Conservation (phyloP, 2,329 filamentous ascomycete species). For the Neonectria punicea region DNA sequence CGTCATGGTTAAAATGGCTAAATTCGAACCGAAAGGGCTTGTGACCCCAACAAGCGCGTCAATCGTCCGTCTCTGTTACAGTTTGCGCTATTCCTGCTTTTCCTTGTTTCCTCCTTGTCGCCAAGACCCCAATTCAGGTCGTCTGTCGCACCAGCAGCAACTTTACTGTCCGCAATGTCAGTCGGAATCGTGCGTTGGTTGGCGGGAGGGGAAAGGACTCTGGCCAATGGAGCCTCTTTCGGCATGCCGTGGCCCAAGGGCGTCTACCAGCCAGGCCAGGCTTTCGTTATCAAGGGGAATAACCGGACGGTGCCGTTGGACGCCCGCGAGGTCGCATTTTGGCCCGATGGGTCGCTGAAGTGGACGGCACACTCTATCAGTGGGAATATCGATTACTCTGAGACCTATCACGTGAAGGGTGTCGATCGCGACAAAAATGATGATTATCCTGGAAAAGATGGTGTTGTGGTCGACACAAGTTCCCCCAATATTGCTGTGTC, state of each 20-base stretch:
- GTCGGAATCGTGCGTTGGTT: conserved; percentile 26
- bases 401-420: conserved; percentile 53
- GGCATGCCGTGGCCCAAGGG: conserved; percentile 35
- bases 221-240: conserved; percentile 28
- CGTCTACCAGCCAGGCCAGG: conserved; percentile 23
- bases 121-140: background rate
- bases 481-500: conserved; percentile 1
- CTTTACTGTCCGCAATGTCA: conserved; percentile 14
- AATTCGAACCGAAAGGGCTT: background rate
- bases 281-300: conserved; percentile 22
- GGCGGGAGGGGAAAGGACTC: background rate
- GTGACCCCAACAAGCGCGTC: background rate
- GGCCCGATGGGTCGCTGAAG: conserved; percentile 69
- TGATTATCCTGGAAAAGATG: background rate
- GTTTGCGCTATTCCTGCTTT: background rate
- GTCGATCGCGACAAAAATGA: background rate
- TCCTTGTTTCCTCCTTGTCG: background rate
- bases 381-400: conserved; percentile 50
- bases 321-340: conserved; percentile 45
- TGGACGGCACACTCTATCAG: conserved; percentile 68
- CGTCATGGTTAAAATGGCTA: background rate
- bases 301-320: conserved; percentile 21
- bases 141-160: background rate
- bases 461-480: background rate
- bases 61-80: background rate